Conservation (phyloP, 192 early-diverging fungal species). For the Coemansia reversa region DNA sequence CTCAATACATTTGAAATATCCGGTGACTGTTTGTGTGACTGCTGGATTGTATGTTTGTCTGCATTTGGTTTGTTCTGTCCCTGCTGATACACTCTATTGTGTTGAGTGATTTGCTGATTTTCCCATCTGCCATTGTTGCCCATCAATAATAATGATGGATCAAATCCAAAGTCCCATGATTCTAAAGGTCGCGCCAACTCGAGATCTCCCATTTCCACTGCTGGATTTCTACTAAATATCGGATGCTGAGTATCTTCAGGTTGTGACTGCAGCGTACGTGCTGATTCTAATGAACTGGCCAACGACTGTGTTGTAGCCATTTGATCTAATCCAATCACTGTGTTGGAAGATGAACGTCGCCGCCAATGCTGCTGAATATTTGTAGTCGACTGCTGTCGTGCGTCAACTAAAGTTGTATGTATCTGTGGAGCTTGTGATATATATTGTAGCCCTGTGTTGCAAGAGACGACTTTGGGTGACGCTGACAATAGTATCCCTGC, state of each 20-base stretch:
- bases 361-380: slow-evolving; percentile 12
- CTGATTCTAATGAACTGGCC: not conserved
- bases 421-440: too few species aligned
- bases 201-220: slow-evolving; percentile 10
- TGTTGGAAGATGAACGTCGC: slow-evolving; percentile 37
- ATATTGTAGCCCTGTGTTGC: too few species aligned
- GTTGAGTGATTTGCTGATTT: too few species aligned
- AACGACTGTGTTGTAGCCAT: not conserved
- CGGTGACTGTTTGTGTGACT: slow-evolving; percentile 14
- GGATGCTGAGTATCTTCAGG: not conserved
- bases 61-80: not conserved
- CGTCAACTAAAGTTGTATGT: not conserved
- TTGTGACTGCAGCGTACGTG: slow-evolving; percentile 18
- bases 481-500: not conserved
- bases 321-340: slow-evolving; percentile 14
- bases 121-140: slow-evolving; percentile 6
- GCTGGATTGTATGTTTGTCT: not conserved
- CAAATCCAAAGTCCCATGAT: slow-evolving; percentile 31
- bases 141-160: slow-evolving; percentile 26
- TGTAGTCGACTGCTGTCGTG: not conserved
- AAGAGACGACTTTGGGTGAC: slow-evolving; percentile 17
- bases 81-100: not conserved
- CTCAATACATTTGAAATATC: too few species aligned
- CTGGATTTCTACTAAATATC: not conserved
- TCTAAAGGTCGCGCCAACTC: slow-evolving; percentile 53